Evolutionary conservation across 306 rosid species (phyloP).

Genomic region (barrel medic (Medicago truncatula)): DNA sequence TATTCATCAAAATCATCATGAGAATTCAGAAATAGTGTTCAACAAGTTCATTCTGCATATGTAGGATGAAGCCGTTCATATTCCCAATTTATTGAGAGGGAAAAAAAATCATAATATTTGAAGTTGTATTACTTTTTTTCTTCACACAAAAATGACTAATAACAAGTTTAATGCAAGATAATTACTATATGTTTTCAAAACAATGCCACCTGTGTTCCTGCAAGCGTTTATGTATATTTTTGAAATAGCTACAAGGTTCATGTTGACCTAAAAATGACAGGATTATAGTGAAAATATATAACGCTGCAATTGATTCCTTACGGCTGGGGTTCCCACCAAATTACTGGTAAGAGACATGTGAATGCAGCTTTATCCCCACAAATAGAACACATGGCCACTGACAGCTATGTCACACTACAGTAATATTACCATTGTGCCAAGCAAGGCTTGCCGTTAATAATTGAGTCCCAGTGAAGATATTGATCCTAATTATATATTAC

Average conservation of each 20-base stretch:
- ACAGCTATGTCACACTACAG: neutral
- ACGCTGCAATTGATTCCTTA: too few species aligned
- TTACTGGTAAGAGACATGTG: neutral
- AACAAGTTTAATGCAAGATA: neutral
- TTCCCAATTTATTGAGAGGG: neutral
- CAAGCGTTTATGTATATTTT: neutral
- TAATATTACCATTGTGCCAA: conserved; percentile 4
- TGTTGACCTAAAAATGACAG: neutral
- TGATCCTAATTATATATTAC: neutral
- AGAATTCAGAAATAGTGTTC: neutral
- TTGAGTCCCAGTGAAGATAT: conserved; percentile 12
- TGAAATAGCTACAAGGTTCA: neutral
- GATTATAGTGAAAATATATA: neutral
- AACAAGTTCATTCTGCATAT: neutral
- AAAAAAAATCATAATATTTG: too few species aligned
- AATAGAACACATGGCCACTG: neutral
- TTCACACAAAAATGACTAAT: neutral
- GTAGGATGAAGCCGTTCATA: neutral
- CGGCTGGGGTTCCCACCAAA: neutral
- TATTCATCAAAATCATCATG: neutral
- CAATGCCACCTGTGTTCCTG: neutral
- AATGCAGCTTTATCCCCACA: neutral
- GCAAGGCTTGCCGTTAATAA: conserved; percentile 6
- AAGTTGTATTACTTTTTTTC: neutral
- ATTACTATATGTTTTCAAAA: too few species aligned